phyloP scores from a whole-genome alignment of 352 stramenopile species.

The Pythium sukuiense region DNA sequence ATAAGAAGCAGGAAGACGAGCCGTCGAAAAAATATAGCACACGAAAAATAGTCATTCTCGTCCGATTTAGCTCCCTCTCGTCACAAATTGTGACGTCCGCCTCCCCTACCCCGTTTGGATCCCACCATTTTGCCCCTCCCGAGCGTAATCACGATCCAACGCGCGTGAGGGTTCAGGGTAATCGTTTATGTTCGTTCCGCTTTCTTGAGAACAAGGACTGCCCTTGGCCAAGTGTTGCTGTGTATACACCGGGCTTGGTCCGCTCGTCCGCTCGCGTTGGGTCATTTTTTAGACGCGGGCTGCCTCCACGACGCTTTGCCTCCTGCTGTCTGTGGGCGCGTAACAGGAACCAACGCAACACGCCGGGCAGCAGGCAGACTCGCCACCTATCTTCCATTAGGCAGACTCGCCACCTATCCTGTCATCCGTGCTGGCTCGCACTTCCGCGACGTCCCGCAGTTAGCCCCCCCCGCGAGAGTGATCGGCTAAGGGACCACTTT shows the following conservation, averaged over 20 bases:
- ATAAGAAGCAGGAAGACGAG: conserved; percentile 1
- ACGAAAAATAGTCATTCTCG: background rate
- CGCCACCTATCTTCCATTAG: background rate
- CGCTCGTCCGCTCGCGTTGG: background rate
- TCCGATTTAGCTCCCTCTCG: background rate
- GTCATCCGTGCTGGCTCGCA: background rate
- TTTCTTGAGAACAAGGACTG: background rate
- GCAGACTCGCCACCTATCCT: background rate
- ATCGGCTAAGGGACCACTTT: background rate
- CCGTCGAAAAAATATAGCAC: background rate
- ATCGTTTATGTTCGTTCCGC: background rate
- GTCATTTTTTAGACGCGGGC: background rate
- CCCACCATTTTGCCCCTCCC: background rate
- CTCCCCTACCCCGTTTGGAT: conserved; percentile 1
- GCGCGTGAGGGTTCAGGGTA: background rate
- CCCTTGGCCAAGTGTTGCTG: background rate
- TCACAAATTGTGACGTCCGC: conserved; percentile 2
- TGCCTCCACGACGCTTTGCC: background rate
- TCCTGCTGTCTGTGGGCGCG: background rate
- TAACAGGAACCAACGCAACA: conserved; percentile 2
- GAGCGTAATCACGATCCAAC: conserved; percentile 17
- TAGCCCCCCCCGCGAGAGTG: background rate
- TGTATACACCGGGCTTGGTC: background rate
- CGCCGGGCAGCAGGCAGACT: background rate
- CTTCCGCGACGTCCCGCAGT: too few relatives aligned